Evolutionary conservation across 83 land plant genomes (phyloP).

Genomic region (Picea mariana): DNA sequence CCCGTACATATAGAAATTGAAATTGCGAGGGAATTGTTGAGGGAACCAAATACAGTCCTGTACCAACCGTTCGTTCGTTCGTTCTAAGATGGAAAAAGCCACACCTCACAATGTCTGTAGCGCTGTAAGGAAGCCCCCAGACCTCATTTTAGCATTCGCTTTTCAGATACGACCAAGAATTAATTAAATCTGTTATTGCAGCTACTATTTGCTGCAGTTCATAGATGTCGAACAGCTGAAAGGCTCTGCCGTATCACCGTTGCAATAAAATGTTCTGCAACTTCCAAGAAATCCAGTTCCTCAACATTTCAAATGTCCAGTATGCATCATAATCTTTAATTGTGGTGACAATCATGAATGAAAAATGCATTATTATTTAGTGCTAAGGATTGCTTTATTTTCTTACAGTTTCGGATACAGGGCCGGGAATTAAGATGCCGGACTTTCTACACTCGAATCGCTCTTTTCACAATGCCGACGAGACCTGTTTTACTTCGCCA

Average conservation of each 20-base stretch:
- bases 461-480: not conserved
- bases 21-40: too few species aligned
- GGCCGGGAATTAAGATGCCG: slow-evolving; percentile 6
- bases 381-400: not conserved
- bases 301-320: not conserved
- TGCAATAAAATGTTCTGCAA: not conserved
- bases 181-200: slow-evolving; percentile 6
- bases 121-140: not conserved
- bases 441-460: not conserved
- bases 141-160: not conserved
- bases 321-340: not conserved
- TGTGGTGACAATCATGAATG: not conserved
- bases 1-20: too few species aligned
- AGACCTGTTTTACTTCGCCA: not conserved
- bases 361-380: not conserved
- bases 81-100: too few species aligned
- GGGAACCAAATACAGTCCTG: too few species aligned
- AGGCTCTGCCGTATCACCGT: slow-evolving; percentile 6
- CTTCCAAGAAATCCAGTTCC: not conserved
- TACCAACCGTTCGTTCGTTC: too few species aligned
- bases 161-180: not conserved
- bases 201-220: not conserved
- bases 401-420: slow-evolving; percentile 13
- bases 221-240: not conserved
- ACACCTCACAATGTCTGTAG: not conserved